Evolutionary conservation across 2,329 filamentous ascomycete genomes (phyloP).

Genomic region (Talaromyces amestolkiae): DNA sequence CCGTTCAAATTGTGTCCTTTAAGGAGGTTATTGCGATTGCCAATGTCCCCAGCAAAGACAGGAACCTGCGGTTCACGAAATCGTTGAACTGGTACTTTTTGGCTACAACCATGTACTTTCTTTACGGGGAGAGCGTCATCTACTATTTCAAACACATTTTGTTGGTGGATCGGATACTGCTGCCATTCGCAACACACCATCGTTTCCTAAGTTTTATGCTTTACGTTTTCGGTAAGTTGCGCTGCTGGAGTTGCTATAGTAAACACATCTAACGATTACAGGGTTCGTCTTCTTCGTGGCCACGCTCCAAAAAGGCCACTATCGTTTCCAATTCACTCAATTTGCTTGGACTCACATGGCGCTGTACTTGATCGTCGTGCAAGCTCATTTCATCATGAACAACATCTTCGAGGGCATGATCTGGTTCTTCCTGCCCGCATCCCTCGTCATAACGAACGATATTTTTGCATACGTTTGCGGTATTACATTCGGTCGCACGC

Average conservation of each 20-base stretch:
- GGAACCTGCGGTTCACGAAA: conserved; percentile 90
- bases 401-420: conserved; percentile 99
- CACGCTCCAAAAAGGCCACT: conserved; percentile 90
- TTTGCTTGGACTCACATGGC: conserved; percentile 99
- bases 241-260: neutral
- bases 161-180: conserved; percentile 84
- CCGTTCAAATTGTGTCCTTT: conserved; percentile 94
- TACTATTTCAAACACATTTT: conserved; percentile 99
- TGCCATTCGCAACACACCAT: conserved; percentile 94
- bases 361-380: conserved; percentile 92
- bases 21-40: conserved; percentile 99
- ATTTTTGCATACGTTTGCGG: conserved; percentile 98
- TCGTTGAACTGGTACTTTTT: conserved; percentile 99
- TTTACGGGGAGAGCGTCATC: conserved; percentile 97
- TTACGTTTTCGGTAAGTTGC: conserved; percentile 81
- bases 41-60: conserved; percentile 86
- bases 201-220: conserved; percentile 98
- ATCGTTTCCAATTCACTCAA: conserved; percentile 98
- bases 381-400: conserved; percentile 99
- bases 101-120: conserved; percentile 98
- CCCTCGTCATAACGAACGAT: conserved; percentile 96
- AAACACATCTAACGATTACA: conserved; percentile 37
- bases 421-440: conserved; percentile 96
- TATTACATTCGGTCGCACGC: conserved; percentile 92
- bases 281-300: conserved; percentile 98